Percentiles rank a stretch among this genome's conserved stretches.
phyloP scores from a whole-genome alignment of 2,329 filamentous ascomycete species.

The Fusarium haematococcum region DNA sequence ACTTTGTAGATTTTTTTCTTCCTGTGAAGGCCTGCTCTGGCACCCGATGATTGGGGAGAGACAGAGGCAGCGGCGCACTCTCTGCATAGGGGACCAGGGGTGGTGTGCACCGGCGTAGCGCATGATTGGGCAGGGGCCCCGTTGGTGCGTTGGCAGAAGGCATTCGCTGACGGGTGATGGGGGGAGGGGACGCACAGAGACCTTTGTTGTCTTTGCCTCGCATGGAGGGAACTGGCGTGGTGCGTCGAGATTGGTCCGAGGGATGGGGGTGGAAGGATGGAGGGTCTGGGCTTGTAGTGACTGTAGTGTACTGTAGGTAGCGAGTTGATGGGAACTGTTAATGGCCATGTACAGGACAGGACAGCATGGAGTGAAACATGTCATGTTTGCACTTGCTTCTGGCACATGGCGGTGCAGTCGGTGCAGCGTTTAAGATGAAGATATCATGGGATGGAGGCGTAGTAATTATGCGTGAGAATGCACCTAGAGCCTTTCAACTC shows the following conservation, averaged over 20 bases:
- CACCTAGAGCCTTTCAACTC: not conserved
- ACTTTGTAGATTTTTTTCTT: too few relatives aligned
- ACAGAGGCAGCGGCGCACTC: not conserved
- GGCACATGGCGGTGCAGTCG: conserved; percentile 5
- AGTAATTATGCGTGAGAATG: not conserved
- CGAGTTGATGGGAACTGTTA: conserved; percentile 29
- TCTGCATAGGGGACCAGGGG: conserved; percentile 14
- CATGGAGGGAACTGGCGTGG: conserved; percentile 41
- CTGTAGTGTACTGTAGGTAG: conserved; percentile 4
- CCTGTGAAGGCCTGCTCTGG: conserved; percentile 22
- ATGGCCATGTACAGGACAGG: conserved; percentile 17
- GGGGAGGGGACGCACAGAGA: conserved; percentile 28
- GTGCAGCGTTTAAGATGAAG: not conserved
- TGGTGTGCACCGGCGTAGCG: conserved; percentile 35
- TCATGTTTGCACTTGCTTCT: not conserved
- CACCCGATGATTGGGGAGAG: conserved; percentile 39
- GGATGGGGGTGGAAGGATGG: conserved; percentile 7
- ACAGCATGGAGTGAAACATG: conserved; percentile 3
- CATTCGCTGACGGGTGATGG: conserved; percentile 15
- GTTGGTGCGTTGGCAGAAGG: conserved; percentile 40
- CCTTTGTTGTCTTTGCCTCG: conserved; percentile 40
- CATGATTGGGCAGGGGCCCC: conserved; percentile 43
- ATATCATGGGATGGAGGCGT: not conserved
- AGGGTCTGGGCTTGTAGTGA: not conserved
- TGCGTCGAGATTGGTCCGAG: conserved; percentile 32